These are phyloP conservation scores for Candida quercuum DNA, from an alignment of 805 yeast species.

Conservation along the genomic window DNA sequence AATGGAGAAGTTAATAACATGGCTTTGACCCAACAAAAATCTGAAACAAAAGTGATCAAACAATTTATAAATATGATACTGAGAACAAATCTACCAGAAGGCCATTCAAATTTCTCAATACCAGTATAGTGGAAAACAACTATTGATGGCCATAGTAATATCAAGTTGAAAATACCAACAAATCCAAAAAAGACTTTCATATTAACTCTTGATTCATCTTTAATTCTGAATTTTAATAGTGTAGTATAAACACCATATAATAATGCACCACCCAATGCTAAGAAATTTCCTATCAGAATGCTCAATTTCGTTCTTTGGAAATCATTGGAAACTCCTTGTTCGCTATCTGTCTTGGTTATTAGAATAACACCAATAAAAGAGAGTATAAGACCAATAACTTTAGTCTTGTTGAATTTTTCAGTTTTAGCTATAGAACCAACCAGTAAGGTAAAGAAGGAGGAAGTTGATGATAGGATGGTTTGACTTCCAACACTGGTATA, in stretches of 20 bases:
- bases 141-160: constrained; percentile 79
- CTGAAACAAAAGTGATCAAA: constrained; percentile 75
- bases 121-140: constrained; percentile 57
- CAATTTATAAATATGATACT: constrained; percentile 59
- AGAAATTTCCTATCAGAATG: constrained; percentile 60
- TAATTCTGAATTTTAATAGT: constrained; percentile 65
- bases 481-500: constrained; percentile 94
- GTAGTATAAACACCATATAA: constrained; percentile 91
- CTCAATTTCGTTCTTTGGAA: constrained; percentile 22
- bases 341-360: constrained; percentile 62
- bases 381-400: constrained; percentile 62
- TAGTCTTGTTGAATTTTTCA: constrained; percentile 60
- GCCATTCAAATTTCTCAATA: constrained; percentile 68
- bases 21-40: constrained; percentile 94
- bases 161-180: constrained; percentile 79
- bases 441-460: constrained; percentile 86
- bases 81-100: constrained; percentile 47
- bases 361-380: constrained; percentile 76
- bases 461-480: constrained; percentile 87
- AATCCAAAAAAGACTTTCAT: constrained; percentile 91
- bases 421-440: constrained; percentile 71
- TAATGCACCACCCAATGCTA: constrained; percentile 83
- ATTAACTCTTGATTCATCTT: constrained; percentile 69
- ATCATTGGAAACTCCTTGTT: constrained; percentile 16
- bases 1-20: constrained; percentile 90